Evolutionary conservation across 805 yeast genomes (phyloP).

Genomic region (Lachancea sp.): DNA sequence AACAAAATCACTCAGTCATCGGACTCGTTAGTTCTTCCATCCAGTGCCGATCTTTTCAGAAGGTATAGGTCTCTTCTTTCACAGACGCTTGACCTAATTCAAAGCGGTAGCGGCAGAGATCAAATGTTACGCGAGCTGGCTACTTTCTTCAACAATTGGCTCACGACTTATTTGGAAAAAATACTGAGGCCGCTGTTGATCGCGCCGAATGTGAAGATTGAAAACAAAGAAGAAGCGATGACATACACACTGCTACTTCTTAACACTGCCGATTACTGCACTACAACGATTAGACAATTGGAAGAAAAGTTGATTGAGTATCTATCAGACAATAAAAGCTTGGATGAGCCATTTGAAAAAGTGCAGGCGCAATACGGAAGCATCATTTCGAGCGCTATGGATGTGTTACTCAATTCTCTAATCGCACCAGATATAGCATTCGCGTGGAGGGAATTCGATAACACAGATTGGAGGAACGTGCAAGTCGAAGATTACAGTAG

Average conservation of each 20-base stretch:
- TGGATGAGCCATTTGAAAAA: slow-evolving; percentile 45
- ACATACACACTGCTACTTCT: slow-evolving; percentile 63
- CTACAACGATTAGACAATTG: slow-evolving; percentile 69
- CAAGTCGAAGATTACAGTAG: slow-evolving; percentile 67
- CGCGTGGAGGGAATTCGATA: slow-evolving; percentile 78
- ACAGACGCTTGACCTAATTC: slow-evolving; percentile 56
- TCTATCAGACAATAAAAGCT: slow-evolving; percentile 37
- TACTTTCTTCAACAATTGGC: slow-evolving; percentile 57
- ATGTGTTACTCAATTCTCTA: slow-evolving; percentile 45
- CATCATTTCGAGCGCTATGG: slow-evolving; percentile 52
- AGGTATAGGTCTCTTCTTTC: slow-evolving; percentile 64
- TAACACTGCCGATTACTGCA: slow-evolving; percentile 86
- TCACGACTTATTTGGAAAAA: slow-evolving; percentile 50
- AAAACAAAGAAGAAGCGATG: slow-evolving; percentile 51
- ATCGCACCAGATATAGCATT: slow-evolving; percentile 55
- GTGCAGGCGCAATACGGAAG: slow-evolving; percentile 52
- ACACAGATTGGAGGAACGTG: slow-evolving; percentile 65
- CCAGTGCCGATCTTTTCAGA: slow-evolving; percentile 83
- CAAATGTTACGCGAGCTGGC: slow-evolving; percentile 39
- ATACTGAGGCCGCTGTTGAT: slow-evolving; percentile 48
- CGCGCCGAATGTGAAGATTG: slow-evolving; percentile 31
- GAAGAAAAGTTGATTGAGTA: slow-evolving; percentile 50
- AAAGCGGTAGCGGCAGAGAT: slow-evolving; percentile 37
- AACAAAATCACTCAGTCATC: slow-evolving; percentile 47
- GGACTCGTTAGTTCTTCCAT: slow-evolving; percentile 65